phyloP scores from a whole-genome alignment of 352 stramenopile genomes.

The Pythium oligandrum region DNA sequence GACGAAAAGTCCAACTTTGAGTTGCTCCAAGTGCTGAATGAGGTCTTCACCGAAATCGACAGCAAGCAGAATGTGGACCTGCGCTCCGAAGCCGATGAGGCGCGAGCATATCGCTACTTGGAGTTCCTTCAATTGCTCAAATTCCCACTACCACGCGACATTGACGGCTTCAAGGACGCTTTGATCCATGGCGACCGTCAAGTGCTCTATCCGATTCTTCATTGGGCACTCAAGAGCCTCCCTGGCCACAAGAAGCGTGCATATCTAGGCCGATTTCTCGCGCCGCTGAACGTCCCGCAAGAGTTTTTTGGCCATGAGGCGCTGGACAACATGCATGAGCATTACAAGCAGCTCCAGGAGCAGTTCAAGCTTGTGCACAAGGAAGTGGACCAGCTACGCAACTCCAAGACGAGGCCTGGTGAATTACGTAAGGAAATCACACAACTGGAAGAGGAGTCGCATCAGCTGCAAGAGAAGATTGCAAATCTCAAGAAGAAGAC shows the following conservation, averaged over 20 bases:
- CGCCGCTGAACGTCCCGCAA: conserved; percentile 89
- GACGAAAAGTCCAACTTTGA: conserved; percentile 93
- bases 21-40: conserved; percentile 91
- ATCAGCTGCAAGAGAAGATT: conserved; percentile 91
- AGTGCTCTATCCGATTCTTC: conserved; percentile 89
- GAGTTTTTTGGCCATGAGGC: conserved; percentile 90
- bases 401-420: conserved; percentile 66
- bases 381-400: conserved; percentile 79
- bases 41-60: conserved; percentile 90
- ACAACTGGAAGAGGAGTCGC: conserved; percentile 89
- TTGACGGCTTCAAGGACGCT: conserved; percentile 72
- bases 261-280: conserved; percentile 91
- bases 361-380: conserved; percentile 92
- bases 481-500: conserved; percentile 86
- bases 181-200: conserved; percentile 78
- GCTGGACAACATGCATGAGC: conserved; percentile 79
- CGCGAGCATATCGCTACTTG: conserved; percentile 76
- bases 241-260: conserved; percentile 88
- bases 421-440: conserved; percentile 89
- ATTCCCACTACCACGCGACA: conserved; percentile 77
- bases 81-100: conserved; percentile 73
- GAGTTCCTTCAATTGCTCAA: conserved; percentile 93
- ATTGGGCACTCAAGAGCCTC: conserved; percentile 90
- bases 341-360: conserved; percentile 91
- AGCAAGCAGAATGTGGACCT: conserved; percentile 82